Evolutionary conservation across 257 asterid genomes (phyloP).

Genomic region (Solanum clarkiae): DNA sequence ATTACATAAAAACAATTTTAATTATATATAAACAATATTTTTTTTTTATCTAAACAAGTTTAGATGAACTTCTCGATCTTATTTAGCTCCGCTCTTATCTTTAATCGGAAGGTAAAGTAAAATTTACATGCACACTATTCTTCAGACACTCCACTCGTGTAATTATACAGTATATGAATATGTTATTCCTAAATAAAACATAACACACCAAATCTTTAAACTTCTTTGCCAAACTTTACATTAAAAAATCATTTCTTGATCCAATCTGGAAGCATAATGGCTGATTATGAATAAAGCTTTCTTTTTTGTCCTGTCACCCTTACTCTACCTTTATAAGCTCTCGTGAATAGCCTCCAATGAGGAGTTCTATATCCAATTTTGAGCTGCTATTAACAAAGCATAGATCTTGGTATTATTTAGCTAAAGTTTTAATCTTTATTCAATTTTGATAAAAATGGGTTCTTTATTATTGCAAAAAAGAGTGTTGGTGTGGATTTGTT

Average conservation of each 20-base stretch:
- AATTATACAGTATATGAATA: neutral
- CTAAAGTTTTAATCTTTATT: neutral
- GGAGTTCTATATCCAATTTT: neutral
- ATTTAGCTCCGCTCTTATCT: accelerated
- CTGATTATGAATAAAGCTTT: neutral
- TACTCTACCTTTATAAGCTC: neutral
- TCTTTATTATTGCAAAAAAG: slow-evolving; percentile 3
- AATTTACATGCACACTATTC: neutral
- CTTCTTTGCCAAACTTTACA: neutral
- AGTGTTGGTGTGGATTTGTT: neutral
- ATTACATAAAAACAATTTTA: neutral
- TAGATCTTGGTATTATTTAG: slow-evolving; percentile 10
- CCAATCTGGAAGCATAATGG: neutral
- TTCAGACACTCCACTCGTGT: neutral
- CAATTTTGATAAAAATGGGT: neutral
- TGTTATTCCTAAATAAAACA: neutral
- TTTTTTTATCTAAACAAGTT: neutral
- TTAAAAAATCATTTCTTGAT: neutral
- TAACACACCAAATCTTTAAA: neutral
- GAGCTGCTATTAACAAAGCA: neutral
- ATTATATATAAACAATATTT: neutral
- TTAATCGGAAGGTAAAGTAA: accelerated
- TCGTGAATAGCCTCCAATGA: neutral
- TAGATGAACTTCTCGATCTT: accelerated
- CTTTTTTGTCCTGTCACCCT: neutral